phyloP scores from a whole-genome alignment of 306 rosid genomes.

The Medicago arabica region DNA sequence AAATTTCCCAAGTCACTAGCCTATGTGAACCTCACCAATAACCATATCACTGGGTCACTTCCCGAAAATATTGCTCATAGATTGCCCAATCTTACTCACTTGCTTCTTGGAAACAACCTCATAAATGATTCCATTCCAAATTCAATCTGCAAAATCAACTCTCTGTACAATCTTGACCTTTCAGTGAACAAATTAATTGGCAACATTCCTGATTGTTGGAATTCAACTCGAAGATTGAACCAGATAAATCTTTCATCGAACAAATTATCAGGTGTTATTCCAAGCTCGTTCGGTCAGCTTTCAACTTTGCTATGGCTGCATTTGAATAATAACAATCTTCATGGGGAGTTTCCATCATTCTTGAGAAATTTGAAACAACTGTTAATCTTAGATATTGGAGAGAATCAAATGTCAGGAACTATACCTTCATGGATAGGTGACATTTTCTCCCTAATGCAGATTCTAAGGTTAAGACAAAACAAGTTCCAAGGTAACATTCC shows the following conservation, averaged over 20 bases:
- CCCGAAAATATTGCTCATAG: constrained; percentile 10
- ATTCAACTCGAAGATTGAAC: background rate
- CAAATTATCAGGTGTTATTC: constrained; percentile 33
- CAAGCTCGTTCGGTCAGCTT: background rate
- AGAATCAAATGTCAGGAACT: background rate
- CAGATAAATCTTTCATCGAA: background rate
- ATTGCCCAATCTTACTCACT: constrained; percentile 23
- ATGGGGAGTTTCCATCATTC: constrained; percentile 16
- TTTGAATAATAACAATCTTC: constrained; percentile 36
- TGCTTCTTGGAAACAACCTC: constrained; percentile 37
- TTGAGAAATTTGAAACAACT: background rate
- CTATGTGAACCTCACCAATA: constrained; percentile 26
- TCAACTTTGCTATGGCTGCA: background rate
- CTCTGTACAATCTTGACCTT: constrained; percentile 41
- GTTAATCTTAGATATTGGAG: constrained; percentile 35
- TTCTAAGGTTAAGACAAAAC: background rate
- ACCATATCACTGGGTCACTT: constrained; percentile 30
- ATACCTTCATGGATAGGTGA: constrained; percentile 12
- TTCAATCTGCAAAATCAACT: constrained; percentile 28
- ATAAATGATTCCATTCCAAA: constrained; percentile 35
- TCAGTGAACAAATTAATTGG: constrained; percentile 43
- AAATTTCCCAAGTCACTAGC: constrained; percentile 5
- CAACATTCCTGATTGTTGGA: constrained; percentile 33
- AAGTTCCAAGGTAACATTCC: constrained; percentile 7
- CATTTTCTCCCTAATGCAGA: background rate